Conservation (phyloP, 306 rosid species). For the Castanea mollissima region DNA sequence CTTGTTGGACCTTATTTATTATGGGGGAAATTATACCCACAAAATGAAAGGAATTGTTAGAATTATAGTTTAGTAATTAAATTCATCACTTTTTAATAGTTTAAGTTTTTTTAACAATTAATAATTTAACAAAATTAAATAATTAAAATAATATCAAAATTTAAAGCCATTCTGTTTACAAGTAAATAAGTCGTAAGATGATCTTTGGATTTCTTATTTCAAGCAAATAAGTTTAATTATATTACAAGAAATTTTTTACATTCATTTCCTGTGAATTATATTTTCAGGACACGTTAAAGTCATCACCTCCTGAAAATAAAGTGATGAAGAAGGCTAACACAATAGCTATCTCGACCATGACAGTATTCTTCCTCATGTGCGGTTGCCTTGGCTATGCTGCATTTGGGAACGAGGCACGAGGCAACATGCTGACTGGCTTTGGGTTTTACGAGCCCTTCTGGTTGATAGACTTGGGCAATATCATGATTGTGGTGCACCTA, state of each 20-base stretch:
- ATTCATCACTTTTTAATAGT: accelerated
- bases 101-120: no score
- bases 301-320: conserved; percentile 63
- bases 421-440: conserved; percentile 62
- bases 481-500: conserved; percentile 54
- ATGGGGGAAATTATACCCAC: no score
- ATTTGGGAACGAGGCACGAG: conserved; percentile 58
- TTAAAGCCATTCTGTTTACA: no score
- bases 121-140: no score
- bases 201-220: no score
- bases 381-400: conserved; percentile 69
- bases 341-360: conserved; percentile 51
- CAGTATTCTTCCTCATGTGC: conserved; percentile 40
- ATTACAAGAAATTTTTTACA: no score
- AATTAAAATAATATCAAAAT: no score
- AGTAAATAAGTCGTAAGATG: no score
- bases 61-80: no score
- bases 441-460: conserved; percentile 60
- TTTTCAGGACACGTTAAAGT: conserved; percentile 66
- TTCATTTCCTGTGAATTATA: not conserved
- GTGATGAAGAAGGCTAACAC: conserved; percentile 65
- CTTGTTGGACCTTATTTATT: no score
- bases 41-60: no score
- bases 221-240: no score
- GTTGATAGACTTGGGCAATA: conserved; percentile 56